A percentile compares a stretch with the other conserved stretches of the same genome.
These are phyloP conservation scores for Plantago major DNA, from an alignment of 257 asterid genomes.

Conservation along the genomic window DNA sequence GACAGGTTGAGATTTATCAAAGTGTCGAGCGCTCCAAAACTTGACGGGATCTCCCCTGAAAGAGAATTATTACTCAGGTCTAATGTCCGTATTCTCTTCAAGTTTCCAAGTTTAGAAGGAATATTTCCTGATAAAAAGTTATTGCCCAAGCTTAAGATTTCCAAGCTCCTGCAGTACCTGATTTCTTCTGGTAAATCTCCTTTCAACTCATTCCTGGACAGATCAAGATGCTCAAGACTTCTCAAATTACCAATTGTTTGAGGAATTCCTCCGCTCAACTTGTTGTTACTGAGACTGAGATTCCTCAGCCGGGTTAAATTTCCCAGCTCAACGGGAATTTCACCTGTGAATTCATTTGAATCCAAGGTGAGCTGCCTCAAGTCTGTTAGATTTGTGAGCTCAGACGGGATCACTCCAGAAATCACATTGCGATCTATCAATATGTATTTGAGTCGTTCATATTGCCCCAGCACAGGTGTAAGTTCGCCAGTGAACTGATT, in stretches of 20 bases:
- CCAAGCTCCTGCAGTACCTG: slow-evolving; percentile 34
- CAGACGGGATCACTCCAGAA: slow-evolving; percentile 63
- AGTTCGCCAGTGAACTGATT: slow-evolving; percentile 58
- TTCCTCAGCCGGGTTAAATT: slow-evolving; percentile 28
- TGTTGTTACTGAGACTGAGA: slow-evolving; percentile 56
- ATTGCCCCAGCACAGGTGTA: slow-evolving; percentile 51
- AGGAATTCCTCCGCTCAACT: slow-evolving; percentile 58
- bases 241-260: slow-evolving; percentile 34
- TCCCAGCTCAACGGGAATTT: slow-evolving; percentile 52
- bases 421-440: slow-evolving; percentile 42
- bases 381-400: slow-evolving; percentile 48
- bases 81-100: slow-evolving; percentile 40
- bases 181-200: slow-evolving; percentile 49
- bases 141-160: slow-evolving; percentile 42
- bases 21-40: slow-evolving; percentile 41
- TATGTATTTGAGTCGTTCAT: slow-evolving; percentile 39
- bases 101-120: slow-evolving; percentile 52
- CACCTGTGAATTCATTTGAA: slow-evolving; percentile 56
- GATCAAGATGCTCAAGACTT: slow-evolving; percentile 45
- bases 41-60: slow-evolving; percentile 55
- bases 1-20: slow-evolving; percentile 63
- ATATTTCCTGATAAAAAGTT: slow-evolving; percentile 52
- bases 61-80: slow-evolving; percentile 61
- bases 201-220: slow-evolving; percentile 46
- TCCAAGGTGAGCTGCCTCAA: slow-evolving; percentile 44